Evolutionary conservation across 2,329 filamentous ascomycete genomes (phyloP).

Genomic region (Nectriaceae sp.): DNA sequence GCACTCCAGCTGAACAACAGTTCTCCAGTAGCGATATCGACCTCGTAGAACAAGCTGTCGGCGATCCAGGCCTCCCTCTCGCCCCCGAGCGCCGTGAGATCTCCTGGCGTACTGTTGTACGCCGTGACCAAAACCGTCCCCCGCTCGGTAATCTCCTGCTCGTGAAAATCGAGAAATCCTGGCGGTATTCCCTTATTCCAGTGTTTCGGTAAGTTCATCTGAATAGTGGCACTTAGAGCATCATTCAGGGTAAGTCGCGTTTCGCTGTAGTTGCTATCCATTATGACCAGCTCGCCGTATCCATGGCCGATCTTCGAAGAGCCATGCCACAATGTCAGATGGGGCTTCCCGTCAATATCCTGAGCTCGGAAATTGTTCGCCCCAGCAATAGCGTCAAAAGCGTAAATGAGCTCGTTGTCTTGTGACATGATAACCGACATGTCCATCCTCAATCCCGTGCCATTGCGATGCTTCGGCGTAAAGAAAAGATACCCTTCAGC

Average conservation of each 20-base stretch:
- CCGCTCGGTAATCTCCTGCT: conserved; percentile 20
- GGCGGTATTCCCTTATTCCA: background rate
- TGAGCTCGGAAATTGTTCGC: conserved; percentile 30
- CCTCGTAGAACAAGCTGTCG: conserved; percentile 42
- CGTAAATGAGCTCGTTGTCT: conserved; percentile 33
- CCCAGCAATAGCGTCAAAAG: conserved; percentile 13
- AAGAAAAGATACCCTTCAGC: conserved; percentile 31
- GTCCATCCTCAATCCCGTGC: conserved; percentile 13
- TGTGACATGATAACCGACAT: conserved; percentile 25
- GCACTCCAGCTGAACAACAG: conserved; percentile 44
- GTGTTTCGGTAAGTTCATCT: background rate
- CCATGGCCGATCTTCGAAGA: conserved; percentile 28
- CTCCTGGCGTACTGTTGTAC: conserved; percentile 22
- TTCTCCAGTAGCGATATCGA: conserved; percentile 42
- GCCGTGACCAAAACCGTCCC: conserved; percentile 26
- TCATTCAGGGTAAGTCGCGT: conserved; percentile 12
- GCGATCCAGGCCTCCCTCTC: conserved; percentile 13
- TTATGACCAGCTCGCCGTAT: conserved; percentile 33
- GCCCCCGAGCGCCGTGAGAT: conserved; percentile 22
- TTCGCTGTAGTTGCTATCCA: conserved; percentile 31
- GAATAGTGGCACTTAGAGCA: conserved; percentile 10
- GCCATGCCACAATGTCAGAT: conserved; percentile 34
- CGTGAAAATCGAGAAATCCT: conserved; percentile 22
- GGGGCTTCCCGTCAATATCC: conserved; percentile 29
- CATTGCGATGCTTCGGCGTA: conserved; percentile 16